These are phyloP conservation scores for Gaeumannomyces tritici DNA, from an alignment of 2,329 filamentous ascomycete genomes.

Conservation along the genomic window DNA sequence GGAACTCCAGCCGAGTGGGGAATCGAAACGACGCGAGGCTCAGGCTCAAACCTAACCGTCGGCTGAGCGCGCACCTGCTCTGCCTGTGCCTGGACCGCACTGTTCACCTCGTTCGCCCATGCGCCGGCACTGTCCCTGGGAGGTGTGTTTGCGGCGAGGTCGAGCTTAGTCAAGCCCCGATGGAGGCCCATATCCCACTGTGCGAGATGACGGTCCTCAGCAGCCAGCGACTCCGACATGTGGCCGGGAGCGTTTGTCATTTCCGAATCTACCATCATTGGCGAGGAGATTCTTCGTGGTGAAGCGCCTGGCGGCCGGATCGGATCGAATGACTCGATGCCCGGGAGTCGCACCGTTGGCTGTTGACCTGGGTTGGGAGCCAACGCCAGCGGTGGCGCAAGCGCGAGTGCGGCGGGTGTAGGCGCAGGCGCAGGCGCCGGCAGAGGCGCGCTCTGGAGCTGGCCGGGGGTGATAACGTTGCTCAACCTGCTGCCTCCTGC, in stretches of 20 bases:
- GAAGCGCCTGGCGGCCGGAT: constrained; percentile 55
- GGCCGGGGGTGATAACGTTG: constrained; percentile 63
- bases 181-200: constrained; percentile 60
- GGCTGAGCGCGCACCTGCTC: constrained; percentile 38
- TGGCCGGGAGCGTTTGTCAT: constrained; percentile 25
- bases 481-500: constrained; percentile 63
- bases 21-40: constrained; percentile 23
- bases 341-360: constrained; percentile 62
- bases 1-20: constrained; percentile 6
- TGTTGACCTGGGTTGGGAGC: constrained; percentile 37
- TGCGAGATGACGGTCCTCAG: constrained; percentile 36
- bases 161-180: constrained; percentile 55
- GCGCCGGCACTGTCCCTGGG: constrained; percentile 40
- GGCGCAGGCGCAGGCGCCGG: background rate
- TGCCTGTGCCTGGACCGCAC: constrained; percentile 43
- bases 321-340: constrained; percentile 86
- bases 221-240: constrained; percentile 22
- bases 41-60: constrained; percentile 45
- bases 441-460: constrained; percentile 43
- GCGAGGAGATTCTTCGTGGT: constrained; percentile 56
- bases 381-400: constrained; percentile 20
- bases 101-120: constrained; percentile 48
- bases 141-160: constrained; percentile 44
- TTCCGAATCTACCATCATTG: constrained; percentile 64
- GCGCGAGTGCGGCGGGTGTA: constrained; percentile 22